These are phyloP conservation scores for Tolypocladium paradoxum DNA, from an alignment of 2,329 filamentous ascomycete genomes.

Conservation along the genomic window DNA sequence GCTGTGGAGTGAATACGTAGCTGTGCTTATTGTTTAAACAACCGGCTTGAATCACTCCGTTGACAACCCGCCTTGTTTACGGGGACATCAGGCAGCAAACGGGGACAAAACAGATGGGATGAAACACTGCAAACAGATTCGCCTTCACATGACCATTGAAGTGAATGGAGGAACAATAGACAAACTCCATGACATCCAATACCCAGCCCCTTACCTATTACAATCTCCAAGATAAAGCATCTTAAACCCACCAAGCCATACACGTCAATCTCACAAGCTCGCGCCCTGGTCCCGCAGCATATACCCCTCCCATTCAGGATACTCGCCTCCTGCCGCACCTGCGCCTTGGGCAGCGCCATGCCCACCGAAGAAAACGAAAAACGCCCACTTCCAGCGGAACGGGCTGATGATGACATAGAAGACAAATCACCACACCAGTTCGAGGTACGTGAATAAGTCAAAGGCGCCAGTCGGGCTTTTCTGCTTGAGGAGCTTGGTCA, in stretches of 20 bases:
- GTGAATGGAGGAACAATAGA: too few relatives aligned
- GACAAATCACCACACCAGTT: slow-evolving; percentile 75
- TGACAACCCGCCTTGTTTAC: too few relatives aligned
- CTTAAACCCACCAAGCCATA: neutral
- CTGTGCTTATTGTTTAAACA: too few relatives aligned
- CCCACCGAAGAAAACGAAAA: slow-evolving; percentile 75
- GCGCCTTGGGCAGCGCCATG: slow-evolving; percentile 48
- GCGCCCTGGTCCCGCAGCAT: slow-evolving; percentile 8
- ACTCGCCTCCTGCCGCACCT: slow-evolving; percentile 57
- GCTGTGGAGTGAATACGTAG: too few relatives aligned
- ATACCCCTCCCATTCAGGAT: slow-evolving; percentile 40
- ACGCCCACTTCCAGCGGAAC: slow-evolving; percentile 82
- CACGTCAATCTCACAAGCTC: slow-evolving; percentile 6
- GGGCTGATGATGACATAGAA: slow-evolving; percentile 74
- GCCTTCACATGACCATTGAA: too few relatives aligned
- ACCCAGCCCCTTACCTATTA: too few relatives aligned
- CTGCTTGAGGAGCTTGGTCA: slow-evolving; percentile 62
- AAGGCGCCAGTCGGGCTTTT: slow-evolving; percentile 65
- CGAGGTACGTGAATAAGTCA: slow-evolving; percentile 82
- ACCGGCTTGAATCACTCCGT: too few relatives aligned
- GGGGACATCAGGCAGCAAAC: too few relatives aligned
- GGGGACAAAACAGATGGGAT: too few relatives aligned
- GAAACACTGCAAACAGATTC: too few relatives aligned
- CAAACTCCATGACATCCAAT: too few relatives aligned
- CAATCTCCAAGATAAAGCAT: too few relatives aligned